Evolutionary conservation across 176 grass and related monocot genomes (phyloP), one percentile per base, ranked within the genome.

Genomic region (Dendrocalamus sinicus): DNA sequence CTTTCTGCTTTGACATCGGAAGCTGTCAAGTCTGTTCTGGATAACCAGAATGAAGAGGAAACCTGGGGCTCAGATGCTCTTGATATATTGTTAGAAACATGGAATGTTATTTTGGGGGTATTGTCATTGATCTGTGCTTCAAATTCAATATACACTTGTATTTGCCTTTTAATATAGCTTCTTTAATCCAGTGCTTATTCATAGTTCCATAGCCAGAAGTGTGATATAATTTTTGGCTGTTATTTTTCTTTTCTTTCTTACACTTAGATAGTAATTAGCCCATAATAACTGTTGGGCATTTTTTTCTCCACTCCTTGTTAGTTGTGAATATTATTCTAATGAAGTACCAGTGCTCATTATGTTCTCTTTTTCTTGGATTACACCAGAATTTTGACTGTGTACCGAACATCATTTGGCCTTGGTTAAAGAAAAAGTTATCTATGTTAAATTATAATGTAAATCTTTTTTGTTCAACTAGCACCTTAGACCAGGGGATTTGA

Each of bases 21-120:
- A 92, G 90, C 93, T 77, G 93, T 99, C 76, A 92, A 96, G 89
- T 84, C 90, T 0, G 79, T 90, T 91, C 80, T 90, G 45, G 72
- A 79, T 86, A 92, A 86, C 75, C 88, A 88, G 55, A 88, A 90
- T 72, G 96, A 94, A 89, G 96, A 95, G 83, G 91, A 95, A 88
- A 92, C 93, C 41, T 99, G 93, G 96, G 87, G 83, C 82, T 88
- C 91, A 35, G 93, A 99, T 65, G 83, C 91, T 86, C 88, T 94
- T 80, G 96, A 98, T 89, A 95, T 98, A 78, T 92, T 95, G 57
- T 91, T 98, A 85, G 96, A 98, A 86, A 92, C 90, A 73, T 98
- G 96, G 96, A 95, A 89, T 92, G 90, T 98, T 80, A 82, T 95
- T 89, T 88, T 98, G 55, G 90, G 84, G 96, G 96, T 98, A 94